phyloP scores from a whole-genome alignment of 148 eudicot species.

The Diospyros lotus region DNA sequence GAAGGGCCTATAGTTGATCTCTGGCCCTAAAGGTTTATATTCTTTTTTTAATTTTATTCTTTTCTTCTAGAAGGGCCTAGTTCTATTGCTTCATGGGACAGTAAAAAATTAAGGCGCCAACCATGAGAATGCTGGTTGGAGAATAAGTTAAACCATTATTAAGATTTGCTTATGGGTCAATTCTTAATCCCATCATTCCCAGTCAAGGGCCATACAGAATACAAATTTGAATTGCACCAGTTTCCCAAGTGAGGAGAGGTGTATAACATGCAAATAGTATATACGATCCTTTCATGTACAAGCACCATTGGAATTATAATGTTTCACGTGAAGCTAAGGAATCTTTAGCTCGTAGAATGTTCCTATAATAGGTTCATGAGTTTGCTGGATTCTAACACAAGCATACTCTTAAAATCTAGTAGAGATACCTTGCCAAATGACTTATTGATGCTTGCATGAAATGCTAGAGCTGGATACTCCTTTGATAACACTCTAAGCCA shows the following conservation, averaged over 20 bases:
- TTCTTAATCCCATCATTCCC: too few relatives aligned
- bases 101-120: background rate
- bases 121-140: background rate
- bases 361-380: background rate
- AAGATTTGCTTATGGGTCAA: too few relatives aligned
- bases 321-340: background rate
- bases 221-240: too few relatives aligned
- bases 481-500: conserved; percentile 81
- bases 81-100: too few relatives aligned
- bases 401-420: background rate
- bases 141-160: too few relatives aligned
- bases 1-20: too few relatives aligned
- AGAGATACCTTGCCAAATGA: conserved; percentile 86
- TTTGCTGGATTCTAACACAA: background rate
- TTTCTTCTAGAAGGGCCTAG: too few relatives aligned
- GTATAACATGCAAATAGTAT: background rate
- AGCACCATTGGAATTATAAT: background rate
- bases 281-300: background rate
- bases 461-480: conserved; percentile 86
- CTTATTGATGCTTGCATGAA: conserved; percentile 85
- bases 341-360: background rate
- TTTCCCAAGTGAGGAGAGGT: background rate
- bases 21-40: background rate
- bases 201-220: too few relatives aligned
- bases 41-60: background rate